Conservation (phyloP, 208 protist genomes). For the Porcisia hertigi region DNA sequence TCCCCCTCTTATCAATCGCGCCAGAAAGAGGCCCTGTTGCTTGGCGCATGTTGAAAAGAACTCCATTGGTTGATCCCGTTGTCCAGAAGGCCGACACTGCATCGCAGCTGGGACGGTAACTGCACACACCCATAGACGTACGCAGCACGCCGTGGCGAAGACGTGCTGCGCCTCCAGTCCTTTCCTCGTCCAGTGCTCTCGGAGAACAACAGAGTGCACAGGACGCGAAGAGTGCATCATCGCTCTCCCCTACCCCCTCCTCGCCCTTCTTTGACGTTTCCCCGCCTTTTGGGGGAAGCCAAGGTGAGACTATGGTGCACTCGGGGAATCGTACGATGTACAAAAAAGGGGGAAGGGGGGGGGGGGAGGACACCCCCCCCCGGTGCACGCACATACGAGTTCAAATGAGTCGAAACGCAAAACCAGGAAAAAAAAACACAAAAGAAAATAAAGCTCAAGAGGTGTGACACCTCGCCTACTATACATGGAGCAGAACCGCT, state of each 20-base stretch:
- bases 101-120: background rate
- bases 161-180: background rate
- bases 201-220: background rate
- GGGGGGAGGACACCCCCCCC: too few species aligned
- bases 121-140: background rate
- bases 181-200: background rate
- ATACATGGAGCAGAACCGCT: slow-evolving; percentile 7
- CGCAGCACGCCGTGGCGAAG: background rate
- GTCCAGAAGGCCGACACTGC: background rate
- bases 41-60: background rate
- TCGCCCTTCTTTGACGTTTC: background rate
- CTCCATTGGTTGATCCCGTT: background rate
- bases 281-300: background rate
- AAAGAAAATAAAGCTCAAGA: slow-evolving; percentile 6
- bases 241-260: background rate
- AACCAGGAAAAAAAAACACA: slow-evolving; percentile 5
- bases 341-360: too few species aligned
- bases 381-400: too few species aligned
- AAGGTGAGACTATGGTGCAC: background rate
- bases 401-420: too few species aligned
- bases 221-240: background rate
- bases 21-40: background rate
- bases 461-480: slow-evolving; percentile 4
- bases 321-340: background rate
- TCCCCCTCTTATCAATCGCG: too few species aligned